Base-by-base conservation (phyloP, 1,284 basidiomycete species). In the Pascua sp. region DNA sequence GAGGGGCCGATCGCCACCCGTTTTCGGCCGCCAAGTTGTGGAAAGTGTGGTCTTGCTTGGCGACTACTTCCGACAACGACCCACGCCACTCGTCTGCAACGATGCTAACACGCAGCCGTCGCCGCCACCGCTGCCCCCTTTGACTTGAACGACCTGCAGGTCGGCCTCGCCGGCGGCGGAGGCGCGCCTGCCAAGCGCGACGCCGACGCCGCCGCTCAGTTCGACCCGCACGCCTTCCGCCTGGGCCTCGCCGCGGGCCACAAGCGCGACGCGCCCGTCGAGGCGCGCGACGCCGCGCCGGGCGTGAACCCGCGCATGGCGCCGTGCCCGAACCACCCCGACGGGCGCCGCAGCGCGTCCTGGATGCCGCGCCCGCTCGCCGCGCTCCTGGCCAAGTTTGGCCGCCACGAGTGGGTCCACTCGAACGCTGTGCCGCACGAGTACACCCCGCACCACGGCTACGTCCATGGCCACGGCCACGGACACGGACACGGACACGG, bases 281-380 rank as follows among this genome's bases (percentile, higher is more conserved):
- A 36, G 17, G 24, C 55, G 16, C 47, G 51, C 37, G 51, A 51
- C 40, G 48, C 51, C 47, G 11, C 44, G 51, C 56, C 47, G 8
- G 39, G 38, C 47, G 51, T 18, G 51, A 47, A 24, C 44, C 48
- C 47, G 11, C 44, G 51, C 56, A 42, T 4, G 39, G 38, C 12
- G 16, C 10, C 47, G 43, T 38, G 36, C 51, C 7, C 43, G 13
- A 36, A 11, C 17, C 49, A 32, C 24, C 24, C 24, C 24, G 24
- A 32, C 24, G 24, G 24, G 3, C 24, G 24, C 24, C 24, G 24
- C 24, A 32, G 24, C 49, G 15, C 16, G n/a, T 43, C 47, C 16
- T 48, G 52, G 52, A 17, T 47, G 11, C 52, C 52, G 36, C 41
- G 52, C 11, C 47, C 46, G 8, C 40, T 54, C 32, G 11, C n/a